phyloP scores from a whole-genome alignment of 805 yeast species.

The Metschnikowia lachancei region DNA sequence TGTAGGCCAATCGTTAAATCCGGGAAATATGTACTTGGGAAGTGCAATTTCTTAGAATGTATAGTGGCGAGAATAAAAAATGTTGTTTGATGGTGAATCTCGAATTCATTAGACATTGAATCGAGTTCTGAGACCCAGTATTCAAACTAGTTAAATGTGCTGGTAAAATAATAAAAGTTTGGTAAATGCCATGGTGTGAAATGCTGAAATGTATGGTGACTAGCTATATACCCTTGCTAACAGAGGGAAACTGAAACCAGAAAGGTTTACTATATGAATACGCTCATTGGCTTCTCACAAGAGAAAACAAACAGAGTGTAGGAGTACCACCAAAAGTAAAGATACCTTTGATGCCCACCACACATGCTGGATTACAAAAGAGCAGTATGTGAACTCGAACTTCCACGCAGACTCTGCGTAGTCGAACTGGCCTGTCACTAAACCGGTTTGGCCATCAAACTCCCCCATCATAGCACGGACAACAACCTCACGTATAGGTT shows the following conservation, averaged over 20 bases:
- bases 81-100: neutral
- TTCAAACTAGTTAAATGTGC: too few species aligned
- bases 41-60: neutral
- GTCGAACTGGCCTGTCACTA: constrained; percentile 71
- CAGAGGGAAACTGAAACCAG: too few species aligned
- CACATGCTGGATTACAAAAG: constrained; percentile 81
- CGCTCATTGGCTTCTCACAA: too few species aligned
- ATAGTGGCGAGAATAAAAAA: neutral
- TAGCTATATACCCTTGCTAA: too few species aligned
- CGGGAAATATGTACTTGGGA: neutral
- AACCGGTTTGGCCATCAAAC: constrained; percentile 83
- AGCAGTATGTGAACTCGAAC: constrained; percentile 70
- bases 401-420: constrained; percentile 48
- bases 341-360: constrained; percentile 88
- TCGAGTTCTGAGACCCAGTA: too few species aligned
- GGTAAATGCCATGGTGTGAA: too few species aligned
- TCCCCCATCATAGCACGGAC: constrained; percentile 97
- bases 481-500: constrained; percentile 69
- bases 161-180: too few species aligned
- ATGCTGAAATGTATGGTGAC: too few species aligned
- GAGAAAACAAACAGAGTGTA: constrained; percentile 24
- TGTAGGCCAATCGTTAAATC: neutral
- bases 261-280: too few species aligned
- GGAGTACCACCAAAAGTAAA: constrained; percentile 30
- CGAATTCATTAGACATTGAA: too few species aligned